These are phyloP conservation scores for Prunus campanulata DNA, from an alignment of 306 rosid species.

Conservation along the genomic window DNA sequence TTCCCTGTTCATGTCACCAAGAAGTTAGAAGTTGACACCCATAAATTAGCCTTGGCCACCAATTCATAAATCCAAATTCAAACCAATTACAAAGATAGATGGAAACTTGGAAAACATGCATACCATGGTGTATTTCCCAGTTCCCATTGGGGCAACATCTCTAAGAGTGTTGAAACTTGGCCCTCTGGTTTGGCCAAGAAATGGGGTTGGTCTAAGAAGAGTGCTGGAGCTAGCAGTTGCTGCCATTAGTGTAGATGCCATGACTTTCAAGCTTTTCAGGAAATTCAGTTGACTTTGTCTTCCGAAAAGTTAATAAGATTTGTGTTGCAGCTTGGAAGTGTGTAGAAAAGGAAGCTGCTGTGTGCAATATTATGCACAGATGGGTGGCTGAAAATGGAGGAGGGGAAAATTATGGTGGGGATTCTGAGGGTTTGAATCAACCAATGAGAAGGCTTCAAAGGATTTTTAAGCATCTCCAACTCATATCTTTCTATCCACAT, in stretches of 20 bases:
- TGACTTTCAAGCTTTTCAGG: conserved; percentile 27
- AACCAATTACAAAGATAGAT: background rate
- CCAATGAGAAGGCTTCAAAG: conserved; percentile 67
- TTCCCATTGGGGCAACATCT: conserved; percentile 75
- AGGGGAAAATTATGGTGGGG: conserved; percentile 36
- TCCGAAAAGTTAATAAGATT: background rate
- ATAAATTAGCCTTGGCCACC: background rate
- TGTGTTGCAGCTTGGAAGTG: conserved; percentile 21
- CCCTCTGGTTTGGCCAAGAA: conserved; percentile 62
- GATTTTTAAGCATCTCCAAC: conserved; percentile 55
- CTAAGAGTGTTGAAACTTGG: conserved; percentile 49
- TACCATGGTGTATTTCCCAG: conserved; percentile 82
- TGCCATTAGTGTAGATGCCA: conserved; percentile 66
- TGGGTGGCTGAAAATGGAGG: conserved; percentile 25
- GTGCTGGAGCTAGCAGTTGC: conserved; percentile 67
- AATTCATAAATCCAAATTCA: background rate
- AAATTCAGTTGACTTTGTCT: conserved; percentile 9
- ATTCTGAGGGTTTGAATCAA: conserved; percentile 31
- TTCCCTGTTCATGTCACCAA: conserved; percentile 42
- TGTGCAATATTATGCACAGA: conserved; percentile 10
- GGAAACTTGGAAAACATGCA: background rate
- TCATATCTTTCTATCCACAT: conserved; percentile 68
- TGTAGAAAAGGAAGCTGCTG: conserved; percentile 10
- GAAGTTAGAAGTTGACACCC: conserved; percentile 5
- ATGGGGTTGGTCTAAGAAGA: conserved; percentile 65